phyloP scores from a whole-genome alignment of 306 rosid species.

The Vicia sativa region DNA sequence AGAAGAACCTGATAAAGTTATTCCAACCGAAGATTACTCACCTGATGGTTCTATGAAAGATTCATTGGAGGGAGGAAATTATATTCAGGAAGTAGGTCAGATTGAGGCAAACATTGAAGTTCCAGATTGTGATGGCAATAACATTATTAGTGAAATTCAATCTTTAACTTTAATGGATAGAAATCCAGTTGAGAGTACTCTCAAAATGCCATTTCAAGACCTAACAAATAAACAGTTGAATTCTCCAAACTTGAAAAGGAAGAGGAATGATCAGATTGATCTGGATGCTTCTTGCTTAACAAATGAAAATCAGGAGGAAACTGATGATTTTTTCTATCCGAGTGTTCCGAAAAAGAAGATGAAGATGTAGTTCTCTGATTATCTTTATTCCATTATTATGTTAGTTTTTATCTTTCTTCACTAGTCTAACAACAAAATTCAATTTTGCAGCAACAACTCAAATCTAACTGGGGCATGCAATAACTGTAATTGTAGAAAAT shows the following conservation, averaged over 20 bases:
- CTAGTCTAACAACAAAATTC: neutral
- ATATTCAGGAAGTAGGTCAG: neutral
- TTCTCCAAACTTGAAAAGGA: neutral
- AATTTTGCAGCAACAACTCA: neutral
- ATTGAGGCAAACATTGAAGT: neutral
- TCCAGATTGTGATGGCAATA: neutral
- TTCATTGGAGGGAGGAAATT: neutral
- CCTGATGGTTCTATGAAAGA: neutral
- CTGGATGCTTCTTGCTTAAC: neutral
- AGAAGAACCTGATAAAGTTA: slow-evolving; percentile 35
- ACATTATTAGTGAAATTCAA: neutral
- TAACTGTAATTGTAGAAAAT: neutral
- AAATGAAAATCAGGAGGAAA: neutral
- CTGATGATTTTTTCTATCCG: neutral
- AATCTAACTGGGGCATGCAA: neutral
- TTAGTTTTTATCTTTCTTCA: neutral
- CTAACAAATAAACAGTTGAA: neutral
- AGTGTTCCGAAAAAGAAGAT: neutral
- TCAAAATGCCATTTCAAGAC: neutral
- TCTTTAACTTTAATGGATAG: slow-evolving; percentile 37
- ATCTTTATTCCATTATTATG: neutral
- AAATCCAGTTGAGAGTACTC: slow-evolving; percentile 33
- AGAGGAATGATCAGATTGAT: neutral
- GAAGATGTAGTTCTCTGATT: neutral
- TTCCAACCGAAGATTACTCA: no score